Conservation (phyloP, 139 green algal species). For the Zygnema cylindricum region DNA sequence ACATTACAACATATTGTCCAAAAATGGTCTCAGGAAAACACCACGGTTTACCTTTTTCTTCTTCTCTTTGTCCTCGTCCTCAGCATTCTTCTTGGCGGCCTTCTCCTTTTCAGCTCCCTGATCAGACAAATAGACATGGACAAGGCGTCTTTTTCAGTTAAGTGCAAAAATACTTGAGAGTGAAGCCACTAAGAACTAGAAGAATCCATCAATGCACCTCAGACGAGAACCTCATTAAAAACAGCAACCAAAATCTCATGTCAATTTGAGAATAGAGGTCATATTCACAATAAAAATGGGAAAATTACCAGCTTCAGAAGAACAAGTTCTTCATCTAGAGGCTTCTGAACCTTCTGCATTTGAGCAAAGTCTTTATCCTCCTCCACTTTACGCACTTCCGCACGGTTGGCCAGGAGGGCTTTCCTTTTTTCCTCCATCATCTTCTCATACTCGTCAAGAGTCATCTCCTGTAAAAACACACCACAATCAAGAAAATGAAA, state of each 20-base stretch:
- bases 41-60: slow-evolving; percentile 33
- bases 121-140: too few relatives aligned
- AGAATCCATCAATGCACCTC: neutral
- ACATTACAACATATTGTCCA: too few relatives aligned
- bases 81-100: slow-evolving; percentile 19
- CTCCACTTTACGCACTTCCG: slow-evolving; percentile 38
- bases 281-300: too few relatives aligned
- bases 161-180: too few relatives aligned
- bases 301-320: slow-evolving; percentile 30
- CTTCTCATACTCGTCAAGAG: slow-evolving; percentile 60
- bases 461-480: slow-evolving; percentile 58
- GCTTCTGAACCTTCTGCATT: slow-evolving; percentile 19
- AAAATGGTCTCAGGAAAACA: too few relatives aligned
- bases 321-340: neutral
- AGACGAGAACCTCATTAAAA: neutral
- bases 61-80: slow-evolving; percentile 42
- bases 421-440: slow-evolving; percentile 53
- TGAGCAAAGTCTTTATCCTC: slow-evolving; percentile 29
- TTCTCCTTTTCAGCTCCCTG: slow-evolving; percentile 45
- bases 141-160: too few relatives aligned
- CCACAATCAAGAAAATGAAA: too few relatives aligned
- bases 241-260: neutral
- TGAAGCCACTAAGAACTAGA: neutral
- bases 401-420: slow-evolving; percentile 24
- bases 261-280: neutral